phyloP scores from a whole-genome alignment of 2,329 filamentous ascomycete species.

The Hypoxylon rubiginosum region DNA sequence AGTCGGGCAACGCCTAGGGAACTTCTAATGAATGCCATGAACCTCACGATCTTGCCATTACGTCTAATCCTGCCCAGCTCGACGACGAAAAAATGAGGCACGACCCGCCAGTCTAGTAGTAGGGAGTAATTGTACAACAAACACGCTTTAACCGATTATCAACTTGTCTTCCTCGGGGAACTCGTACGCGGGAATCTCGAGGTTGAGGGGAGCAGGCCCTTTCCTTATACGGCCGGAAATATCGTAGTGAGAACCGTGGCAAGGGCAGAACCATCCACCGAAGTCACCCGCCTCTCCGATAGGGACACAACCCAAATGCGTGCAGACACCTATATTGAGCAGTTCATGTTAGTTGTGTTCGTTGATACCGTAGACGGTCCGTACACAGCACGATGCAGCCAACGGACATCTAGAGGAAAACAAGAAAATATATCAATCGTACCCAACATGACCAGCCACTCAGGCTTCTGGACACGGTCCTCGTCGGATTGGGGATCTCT shows the following conservation, averaged over 20 bases:
- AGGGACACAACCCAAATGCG: conserved; percentile 98
- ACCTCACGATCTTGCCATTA: conserved; percentile 49
- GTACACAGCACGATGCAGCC: conserved; percentile 1
- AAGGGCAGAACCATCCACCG: conserved; percentile 99
- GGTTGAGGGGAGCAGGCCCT: conserved; percentile 96
- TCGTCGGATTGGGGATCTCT: conserved; percentile 92
- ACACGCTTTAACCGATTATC: conserved; percentile 84
- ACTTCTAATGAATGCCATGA: conserved; percentile 50
- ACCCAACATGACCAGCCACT: conserved; percentile 99
- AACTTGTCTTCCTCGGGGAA: conserved; percentile 92
- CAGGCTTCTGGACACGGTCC: conserved; percentile 96
- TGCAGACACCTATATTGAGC: conserved; percentile 84
- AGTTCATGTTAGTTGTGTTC: conserved; percentile 35
- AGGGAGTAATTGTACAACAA: conserved; percentile 50
- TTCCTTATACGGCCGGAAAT: conserved; percentile 98
- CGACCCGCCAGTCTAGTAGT: conserved; percentile 48
- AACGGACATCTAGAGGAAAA: background rate
- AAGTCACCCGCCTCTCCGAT: conserved; percentile 99
- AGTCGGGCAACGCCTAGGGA: conserved; percentile 46
- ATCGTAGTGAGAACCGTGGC: conserved; percentile 99
- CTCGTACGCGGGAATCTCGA: conserved; percentile 92
- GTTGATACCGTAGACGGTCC: background rate
- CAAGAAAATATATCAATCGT: conserved; percentile 52
- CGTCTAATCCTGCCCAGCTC: conserved; percentile 47
- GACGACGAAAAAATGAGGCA: conserved; percentile 36